Conservation (phyloP, 768 basidiomycete genomes). For the Fibroporia radiculosa region DNA sequence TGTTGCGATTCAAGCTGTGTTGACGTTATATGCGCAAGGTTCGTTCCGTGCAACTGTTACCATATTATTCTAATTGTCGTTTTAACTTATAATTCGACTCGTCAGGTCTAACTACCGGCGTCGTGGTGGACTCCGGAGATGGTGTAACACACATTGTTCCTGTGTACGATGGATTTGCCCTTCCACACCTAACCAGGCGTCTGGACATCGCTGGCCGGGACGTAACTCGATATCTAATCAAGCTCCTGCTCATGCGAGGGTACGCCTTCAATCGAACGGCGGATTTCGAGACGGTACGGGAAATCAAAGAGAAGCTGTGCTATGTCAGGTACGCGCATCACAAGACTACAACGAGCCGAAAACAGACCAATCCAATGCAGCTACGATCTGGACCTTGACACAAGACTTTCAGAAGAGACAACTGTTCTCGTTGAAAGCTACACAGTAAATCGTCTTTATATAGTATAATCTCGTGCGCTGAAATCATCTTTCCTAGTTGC, state of each 20-base stretch:
- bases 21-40: slow-evolving; percentile 99
- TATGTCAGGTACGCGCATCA: slow-evolving; percentile 74
- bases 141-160: slow-evolving; percentile 99
- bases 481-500: slow-evolving; percentile 45
- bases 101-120: slow-evolving; percentile 91
- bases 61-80: too few species aligned
- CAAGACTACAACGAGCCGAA: not conserved
- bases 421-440: slow-evolving; percentile 95
- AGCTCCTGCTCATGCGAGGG: slow-evolving; percentile 99
- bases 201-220: slow-evolving; percentile 98
- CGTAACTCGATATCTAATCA: slow-evolving; percentile 98
- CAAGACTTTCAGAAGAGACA: slow-evolving; percentile 89
- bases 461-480: not conserved
- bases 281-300: slow-evolving; percentile 97
- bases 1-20: slow-evolving; percentile 95
- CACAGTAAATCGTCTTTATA: slow-evolving; percentile 47
- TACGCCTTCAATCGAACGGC: slow-evolving; percentile 99
- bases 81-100: not conserved
- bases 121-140: slow-evolving; percentile 98
- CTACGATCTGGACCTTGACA: slow-evolving; percentile 96
- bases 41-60: slow-evolving; percentile 20
- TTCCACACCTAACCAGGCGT: slow-evolving; percentile 90
- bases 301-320: slow-evolving; percentile 98
- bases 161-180: slow-evolving; percentile 93
- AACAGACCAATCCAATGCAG: slow-evolving; percentile 30